Base-by-base conservation (phyloP, 2,329 filamentous ascomycete genomes). In the Scytalidium sp. region DNA sequence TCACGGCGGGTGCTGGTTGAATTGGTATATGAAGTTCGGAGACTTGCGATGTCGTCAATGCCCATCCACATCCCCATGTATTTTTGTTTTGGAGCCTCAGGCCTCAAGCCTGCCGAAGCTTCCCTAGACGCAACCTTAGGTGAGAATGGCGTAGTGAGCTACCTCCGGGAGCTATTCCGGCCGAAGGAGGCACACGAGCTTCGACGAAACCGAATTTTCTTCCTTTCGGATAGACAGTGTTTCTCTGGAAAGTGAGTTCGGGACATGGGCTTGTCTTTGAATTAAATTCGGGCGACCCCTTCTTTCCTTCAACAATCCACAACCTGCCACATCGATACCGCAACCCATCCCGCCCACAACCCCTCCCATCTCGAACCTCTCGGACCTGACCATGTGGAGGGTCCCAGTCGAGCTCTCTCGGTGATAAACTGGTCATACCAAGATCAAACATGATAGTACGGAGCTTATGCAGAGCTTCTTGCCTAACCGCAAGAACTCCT, bases 391-490 rank as follows among this genome's bases (percentile, higher is more conserved):
- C 45, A 62, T 62, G 59, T 45, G 52, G 56, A 52, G 41, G 3
- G 19, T 21, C 21, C 6, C 19, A 29, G 29, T 21, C 5, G 36
- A 36, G 21, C 19, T 41, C 3, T 27, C 47, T 49, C 29, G 54
- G 54, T 49, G 52, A 61, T 54, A 49, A 45, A 17, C 46, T 25
- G 46, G 45, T 41, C 43, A 40, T 19, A 43, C 47, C 36, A 42
- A 49, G 48, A 20, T 41, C 46, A 44, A 60, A 45, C 8, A 67
- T 66, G 63, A 62, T 65, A 27, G 25, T 61, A 41, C 56, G 59
- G 50, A 55, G 49, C 50, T 53, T 66, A 27, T 44, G 55, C 20
- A 55, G 56, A 61, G 58, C 58, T 58, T 56, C 58, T 46, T 64
- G 60, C 58, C 57, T 57, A 39, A 50, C 43, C 41, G 52, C 51